Evolutionary conservation across 2,329 filamentous ascomycete genomes (phyloP), one percentile per base, ranked within the genome.

Genomic region (Ampelomyces quisqualis): DNA sequence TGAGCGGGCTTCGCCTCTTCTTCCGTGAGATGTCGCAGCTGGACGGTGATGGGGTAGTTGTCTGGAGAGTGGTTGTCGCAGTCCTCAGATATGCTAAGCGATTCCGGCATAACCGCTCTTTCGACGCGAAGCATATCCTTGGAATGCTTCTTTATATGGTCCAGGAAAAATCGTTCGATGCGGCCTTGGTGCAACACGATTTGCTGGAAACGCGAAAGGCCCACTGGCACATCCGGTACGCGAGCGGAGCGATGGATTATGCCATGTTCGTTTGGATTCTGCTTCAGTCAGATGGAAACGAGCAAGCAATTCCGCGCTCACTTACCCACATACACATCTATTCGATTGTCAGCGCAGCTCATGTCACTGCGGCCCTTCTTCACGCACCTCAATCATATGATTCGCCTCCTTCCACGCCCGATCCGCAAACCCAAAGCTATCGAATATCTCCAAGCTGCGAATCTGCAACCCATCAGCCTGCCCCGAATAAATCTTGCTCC

Each of bases 141-240:
- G 2, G 75, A 77, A 53, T 78, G 64, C 38, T 78, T 69, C 47
- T 75, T 73, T 36, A 85, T 78, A 31, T 77, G 75, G 47, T 85
- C 81, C 0, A 84, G 70, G 52, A 86, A 82, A 59, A 83, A 84
- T 1, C 76, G 71, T 58, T 88, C 85, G 45, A 88, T 80, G 1
- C 84, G 77, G 3, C 84, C 85, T 65, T 89, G 85, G 52, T 87
- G 84, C 26, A 90, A 64, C 3, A 86, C 80, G 3, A 81, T 77
- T 57, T 88, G 78, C 39, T 80, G 78, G 50, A 85, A 86, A 4
- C 77, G 75, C 15, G 76, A 82, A 34, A 85, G 70, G 0, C 79
- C 81, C 0, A 76, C 74, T 31, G 79, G 78, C 0, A 78, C 84
- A 62, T 87, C 82, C 0, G 78, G 75, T 13, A 84, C 80, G 29